Evolutionary conservation across 2,329 filamentous ascomycete genomes (phyloP), one percentile per base, ranked within the genome.

Genomic region (Fusarium chaquense): DNA sequence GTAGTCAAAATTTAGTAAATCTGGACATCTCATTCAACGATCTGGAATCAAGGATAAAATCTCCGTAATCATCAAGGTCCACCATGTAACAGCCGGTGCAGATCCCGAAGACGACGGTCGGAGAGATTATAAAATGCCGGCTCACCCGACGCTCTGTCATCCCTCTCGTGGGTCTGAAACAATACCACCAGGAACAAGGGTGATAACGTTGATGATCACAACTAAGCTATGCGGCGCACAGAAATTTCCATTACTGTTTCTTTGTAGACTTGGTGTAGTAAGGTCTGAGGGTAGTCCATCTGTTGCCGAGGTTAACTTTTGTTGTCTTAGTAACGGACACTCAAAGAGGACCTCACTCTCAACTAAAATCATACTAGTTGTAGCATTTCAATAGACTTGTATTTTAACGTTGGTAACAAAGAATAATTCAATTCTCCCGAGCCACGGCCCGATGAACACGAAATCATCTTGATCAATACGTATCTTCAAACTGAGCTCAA

Each of bases 281-380:
- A 3, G 9, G 8, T 3, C 33, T 9, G 5, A 9, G 9, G 16
- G 16, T 35, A 8, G 7, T 16, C 33, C 7, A 35, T 18, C 9
- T 35, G 2, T 7, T 35, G 33, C 33, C 16, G 33, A 36, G 33
- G 33, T 36, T 18, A 18, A 10, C 4, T 36, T 0, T 36, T 36
- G 4, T 18, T 16, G 16, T 10, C 16, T 36, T 36, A 5, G 8
- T 36, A 4, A 9, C 9, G 0, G 4, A 36, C 18, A 18, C 16
- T 8, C 2, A 5, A 5, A 10, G 8, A 36, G 16, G 13, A 18
- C 0, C 0, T 6, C 1, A 16, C 10, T 36, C 18, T 36, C 16
- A 18, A 36, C 4, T 10, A 36, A 9, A 18, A 18, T 10, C 15
- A 18, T 36, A 18, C 16, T 18, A 5, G 9, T 18, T 3, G 2